Evolutionary conservation across 345 rosid species (phyloP), one percentile per base, ranked within the genome.

Genomic region (Brassica napus): DNA sequence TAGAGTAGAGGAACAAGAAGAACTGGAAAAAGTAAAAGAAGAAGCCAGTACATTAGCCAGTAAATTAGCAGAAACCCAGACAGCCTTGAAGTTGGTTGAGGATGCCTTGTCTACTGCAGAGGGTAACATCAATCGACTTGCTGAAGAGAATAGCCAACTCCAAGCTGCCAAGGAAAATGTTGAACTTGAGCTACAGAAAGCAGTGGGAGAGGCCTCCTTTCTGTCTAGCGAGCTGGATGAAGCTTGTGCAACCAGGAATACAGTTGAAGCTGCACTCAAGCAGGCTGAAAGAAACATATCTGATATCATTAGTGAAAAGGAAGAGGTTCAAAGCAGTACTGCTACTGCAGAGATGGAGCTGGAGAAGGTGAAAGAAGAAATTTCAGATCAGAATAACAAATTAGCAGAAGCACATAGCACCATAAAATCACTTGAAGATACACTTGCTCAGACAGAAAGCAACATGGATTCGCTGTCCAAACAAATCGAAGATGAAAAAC

Each of bases 201-300:
- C 93, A 55, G 73, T 64, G 26, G 85, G 76, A 69, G 92, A 89
- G 85, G 88, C 87, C 77, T 75, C 63, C 66, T 81, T 81, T 64
- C 89, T 85, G 59, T 77, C 84, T 68, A 82, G 82, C 77, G 87
- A 85, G 79, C 73, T 84, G 59, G 83, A 73, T 35, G 94, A 88
- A 84, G 88, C 82, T 79, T 70, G 54, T 76, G 88, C 85, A 52
- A 49, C 81, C 75, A 87, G 64, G 79, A 84, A 79, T 65, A 82
- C 92, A 16, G 87, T 91, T 80, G 97, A 92, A 85, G 87, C 86
- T 80, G 87, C 89, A 69, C 83, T 91, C 83, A 83, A 77, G 57
- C 77, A 75, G 70, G 91, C 91, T 59, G 93, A 88, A 81, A 85
- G 69, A 74, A 86, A 85, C 55, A 84, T 87, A 81, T 82, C 86